Evolutionary conservation across 495 filamentous ascomycete species (phyloP).

Genomic region (Copromyces sp.): DNA sequence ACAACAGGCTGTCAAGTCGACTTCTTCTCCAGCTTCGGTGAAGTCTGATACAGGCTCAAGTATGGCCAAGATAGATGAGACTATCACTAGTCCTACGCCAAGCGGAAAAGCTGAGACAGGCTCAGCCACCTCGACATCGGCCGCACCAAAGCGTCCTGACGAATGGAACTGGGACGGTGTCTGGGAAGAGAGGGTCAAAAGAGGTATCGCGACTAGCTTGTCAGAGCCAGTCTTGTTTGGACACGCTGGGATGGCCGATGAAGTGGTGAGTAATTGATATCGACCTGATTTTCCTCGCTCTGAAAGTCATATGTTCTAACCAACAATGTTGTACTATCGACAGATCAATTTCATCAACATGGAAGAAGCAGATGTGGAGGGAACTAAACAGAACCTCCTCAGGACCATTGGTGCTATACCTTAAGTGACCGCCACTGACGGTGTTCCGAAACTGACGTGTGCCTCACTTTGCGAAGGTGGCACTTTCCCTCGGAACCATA

Average conservation of each 20-base stretch:
- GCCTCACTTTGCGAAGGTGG: neutral
- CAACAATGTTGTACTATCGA: constrained; percentile 7
- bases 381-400: constrained; percentile 50
- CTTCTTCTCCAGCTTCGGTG: neutral
- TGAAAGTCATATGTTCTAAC: constrained; percentile 3
- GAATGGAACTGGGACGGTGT: constrained; percentile 97
- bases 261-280: constrained; percentile 44
- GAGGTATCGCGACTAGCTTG: constrained; percentile 62
- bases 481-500: neutral
- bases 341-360: constrained; percentile 63
- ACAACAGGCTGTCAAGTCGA: constrained; percentile 17
- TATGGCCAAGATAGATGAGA: neutral
- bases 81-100: neutral
- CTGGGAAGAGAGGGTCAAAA: constrained; percentile 75
- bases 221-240: constrained; percentile 72
- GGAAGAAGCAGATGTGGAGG: constrained; percentile 48
- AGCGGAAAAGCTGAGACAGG: neutral
- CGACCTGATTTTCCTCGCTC: neutral
- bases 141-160: constrained; percentile 47
- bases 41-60: neutral
- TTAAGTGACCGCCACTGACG: constrained; percentile 4
- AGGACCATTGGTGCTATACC: constrained; percentile 34
- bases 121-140: constrained; percentile 14
- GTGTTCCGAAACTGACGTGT: neutral
- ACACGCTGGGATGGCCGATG: constrained; percentile 48